Conservation (phyloP, 2,329 filamentous ascomycete genomes). For the Fusarium decemcellulare region DNA sequence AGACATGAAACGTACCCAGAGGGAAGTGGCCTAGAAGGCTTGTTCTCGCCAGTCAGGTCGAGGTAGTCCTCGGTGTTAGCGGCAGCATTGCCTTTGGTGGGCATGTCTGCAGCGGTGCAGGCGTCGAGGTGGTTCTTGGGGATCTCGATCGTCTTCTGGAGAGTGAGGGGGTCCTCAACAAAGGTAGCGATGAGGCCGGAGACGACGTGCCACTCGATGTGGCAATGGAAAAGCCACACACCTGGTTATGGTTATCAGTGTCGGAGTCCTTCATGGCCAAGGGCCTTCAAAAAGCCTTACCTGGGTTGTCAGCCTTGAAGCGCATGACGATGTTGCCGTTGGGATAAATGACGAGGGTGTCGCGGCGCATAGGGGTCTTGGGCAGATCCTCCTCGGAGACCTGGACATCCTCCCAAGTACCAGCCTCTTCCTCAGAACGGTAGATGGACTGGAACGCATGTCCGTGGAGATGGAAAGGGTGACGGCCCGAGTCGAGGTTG, state of each 20-base stretch:
- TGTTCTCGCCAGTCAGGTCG: slow-evolving; percentile 74
- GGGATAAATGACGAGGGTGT: slow-evolving; percentile 77
- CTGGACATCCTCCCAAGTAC: slow-evolving; percentile 64
- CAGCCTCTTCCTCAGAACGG: slow-evolving; percentile 71
- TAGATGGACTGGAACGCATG: slow-evolving; percentile 80
- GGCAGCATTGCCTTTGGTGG: slow-evolving; percentile 79
- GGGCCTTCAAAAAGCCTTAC: slow-evolving; percentile 48
- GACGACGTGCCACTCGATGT: slow-evolving; percentile 83
- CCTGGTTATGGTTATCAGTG: slow-evolving; percentile 48
- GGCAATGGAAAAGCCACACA: slow-evolving; percentile 85
- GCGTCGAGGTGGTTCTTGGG: slow-evolving; percentile 71
- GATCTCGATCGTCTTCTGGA: slow-evolving; percentile 74
- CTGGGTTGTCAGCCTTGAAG: slow-evolving; percentile 77
- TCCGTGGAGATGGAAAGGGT: slow-evolving; percentile 86
- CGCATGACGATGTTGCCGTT: slow-evolving; percentile 79
- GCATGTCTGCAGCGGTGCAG: slow-evolving; percentile 67
- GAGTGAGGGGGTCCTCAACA: slow-evolving; percentile 72
- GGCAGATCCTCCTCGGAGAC: slow-evolving; percentile 63
- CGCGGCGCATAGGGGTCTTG: slow-evolving; percentile 74
- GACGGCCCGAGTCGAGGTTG: slow-evolving; percentile 79
- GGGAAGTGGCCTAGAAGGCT: slow-evolving; percentile 69
- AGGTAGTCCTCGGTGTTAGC: slow-evolving; percentile 76
- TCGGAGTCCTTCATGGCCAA: not conserved
- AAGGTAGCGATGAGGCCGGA: slow-evolving; percentile 76
- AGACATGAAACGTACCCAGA: slow-evolving; percentile 61